Percentiles rank a stretch among this genome's conserved stretches.
Conservation (phyloP, 345 rosid species). For the Rhodomyrtus tomentosa region DNA sequence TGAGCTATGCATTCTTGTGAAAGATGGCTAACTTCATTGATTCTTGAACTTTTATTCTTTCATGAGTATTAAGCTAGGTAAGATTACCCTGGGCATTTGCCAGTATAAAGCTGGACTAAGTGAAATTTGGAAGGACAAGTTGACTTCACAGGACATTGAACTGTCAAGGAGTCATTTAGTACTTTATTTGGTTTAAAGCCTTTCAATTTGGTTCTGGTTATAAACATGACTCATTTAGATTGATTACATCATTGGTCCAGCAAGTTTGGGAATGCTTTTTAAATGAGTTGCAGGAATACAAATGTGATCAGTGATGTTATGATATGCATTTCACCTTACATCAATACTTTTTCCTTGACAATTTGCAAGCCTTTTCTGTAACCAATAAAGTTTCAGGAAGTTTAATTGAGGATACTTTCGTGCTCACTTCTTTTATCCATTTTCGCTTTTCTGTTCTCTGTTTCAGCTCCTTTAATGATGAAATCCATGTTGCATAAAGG, state of each 20-base stretch:
- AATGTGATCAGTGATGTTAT: neutral
- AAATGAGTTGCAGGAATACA: neutral
- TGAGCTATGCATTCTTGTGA: neutral
- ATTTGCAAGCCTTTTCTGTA: neutral
- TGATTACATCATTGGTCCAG: neutral
- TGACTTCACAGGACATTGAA: neutral
- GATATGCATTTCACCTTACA: neutral
- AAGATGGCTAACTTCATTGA: neutral
- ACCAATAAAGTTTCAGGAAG: neutral
- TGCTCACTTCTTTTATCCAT: neutral
- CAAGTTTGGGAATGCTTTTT: neutral
- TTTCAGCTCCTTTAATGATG: neutral
- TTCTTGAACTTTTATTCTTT: neutral
- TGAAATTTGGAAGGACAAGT: neutral
- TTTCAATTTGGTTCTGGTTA: neutral
- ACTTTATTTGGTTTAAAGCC: neutral
- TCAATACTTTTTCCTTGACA: neutral
- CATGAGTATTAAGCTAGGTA: neutral
- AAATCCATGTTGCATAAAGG: neutral
- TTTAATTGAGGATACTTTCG: neutral
- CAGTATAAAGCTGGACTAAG: neutral
- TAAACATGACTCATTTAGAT: neutral
- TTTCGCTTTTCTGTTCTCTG: neutral
- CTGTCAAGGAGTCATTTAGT: neutral
- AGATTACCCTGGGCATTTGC: neutral